Evolutionary conservation across 2,329 filamentous ascomycete species (phyloP).

Genomic region (Calonectria honghensis): DNA sequence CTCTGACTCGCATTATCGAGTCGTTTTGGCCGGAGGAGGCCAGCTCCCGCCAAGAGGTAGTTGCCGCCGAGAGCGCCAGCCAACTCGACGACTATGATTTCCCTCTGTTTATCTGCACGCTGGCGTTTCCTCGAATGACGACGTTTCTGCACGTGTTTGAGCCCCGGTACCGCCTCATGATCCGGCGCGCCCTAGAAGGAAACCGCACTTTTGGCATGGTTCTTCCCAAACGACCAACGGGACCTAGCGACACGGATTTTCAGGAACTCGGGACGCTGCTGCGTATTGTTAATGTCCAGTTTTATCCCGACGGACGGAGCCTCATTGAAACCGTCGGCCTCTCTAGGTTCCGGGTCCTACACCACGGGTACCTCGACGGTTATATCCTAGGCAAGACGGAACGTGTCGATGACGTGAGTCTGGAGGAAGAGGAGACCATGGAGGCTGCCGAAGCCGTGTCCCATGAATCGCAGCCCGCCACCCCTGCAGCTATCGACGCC

Average conservation of each 20-base stretch:
- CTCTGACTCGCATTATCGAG: slow-evolving; percentile 78
- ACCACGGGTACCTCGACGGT: slow-evolving; percentile 80
- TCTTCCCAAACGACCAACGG: slow-evolving; percentile 75
- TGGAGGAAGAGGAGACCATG: slow-evolving; percentile 85
- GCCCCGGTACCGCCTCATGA: slow-evolving; percentile 93
- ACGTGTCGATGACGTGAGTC: slow-evolving; percentile 86
- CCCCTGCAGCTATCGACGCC: neutral
- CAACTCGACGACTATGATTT: slow-evolving; percentile 75
- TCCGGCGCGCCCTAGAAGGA: slow-evolving; percentile 83
- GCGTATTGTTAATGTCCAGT: slow-evolving; percentile 83
- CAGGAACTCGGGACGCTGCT: slow-evolving; percentile 86
- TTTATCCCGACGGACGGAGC: slow-evolving; percentile 87
- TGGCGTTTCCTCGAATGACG: slow-evolving; percentile 88
- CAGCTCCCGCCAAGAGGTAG: slow-evolving; percentile 72
- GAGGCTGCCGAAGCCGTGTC: slow-evolving; percentile 78
- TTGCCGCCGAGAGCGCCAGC: slow-evolving; percentile 74
- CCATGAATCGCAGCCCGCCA: slow-evolving; percentile 7
- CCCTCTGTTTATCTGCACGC: slow-evolving; percentile 87
- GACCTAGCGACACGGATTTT: slow-evolving; percentile 67
- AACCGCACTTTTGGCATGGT: slow-evolving; percentile 91
- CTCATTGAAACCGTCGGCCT: slow-evolving; percentile 86
- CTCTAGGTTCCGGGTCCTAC: slow-evolving; percentile 83
- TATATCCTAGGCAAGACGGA: slow-evolving; percentile 87
- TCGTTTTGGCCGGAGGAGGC: slow-evolving; percentile 82
- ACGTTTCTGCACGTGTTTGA: slow-evolving; percentile 95